These are phyloP conservation scores for Pistacia integerrima DNA, from an alignment of 345 rosid species.

Conservation along the genomic window DNA sequence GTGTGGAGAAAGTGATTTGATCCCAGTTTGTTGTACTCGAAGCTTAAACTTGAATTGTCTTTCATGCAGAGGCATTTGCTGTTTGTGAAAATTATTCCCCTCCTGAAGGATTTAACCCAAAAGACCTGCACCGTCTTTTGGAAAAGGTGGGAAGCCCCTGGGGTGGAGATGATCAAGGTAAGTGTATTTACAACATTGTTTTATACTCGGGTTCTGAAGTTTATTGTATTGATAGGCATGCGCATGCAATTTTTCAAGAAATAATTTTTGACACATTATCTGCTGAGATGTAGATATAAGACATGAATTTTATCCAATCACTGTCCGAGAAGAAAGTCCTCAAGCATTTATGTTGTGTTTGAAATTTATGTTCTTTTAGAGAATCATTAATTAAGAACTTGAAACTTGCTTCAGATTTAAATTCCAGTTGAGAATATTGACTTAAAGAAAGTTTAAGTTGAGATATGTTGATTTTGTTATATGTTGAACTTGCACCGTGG, in stretches of 20 bases:
- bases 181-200: background rate
- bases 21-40: slow-evolving; percentile 1
- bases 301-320: background rate
- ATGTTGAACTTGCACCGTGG: background rate
- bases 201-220: background rate
- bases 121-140: slow-evolving; percentile 74
- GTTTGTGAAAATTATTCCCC: slow-evolving; percentile 95
- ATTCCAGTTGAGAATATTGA: background rate
- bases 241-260: background rate
- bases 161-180: slow-evolving; percentile 86
- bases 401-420: background rate
- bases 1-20: slow-evolving; percentile 10
- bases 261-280: background rate
- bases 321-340: background rate
- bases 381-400: background rate
- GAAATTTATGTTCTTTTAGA: background rate
- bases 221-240: background rate
- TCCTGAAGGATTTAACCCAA: slow-evolving; percentile 82
- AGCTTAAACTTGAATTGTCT: slow-evolving; percentile 21
- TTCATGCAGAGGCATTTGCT: slow-evolving; percentile 84
- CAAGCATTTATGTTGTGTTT: background rate
- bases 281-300: background rate
- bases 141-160: slow-evolving; percentile 94
- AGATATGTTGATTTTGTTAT: background rate
- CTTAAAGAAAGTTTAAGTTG: background rate